Evolutionary conservation across 148 eudicot species (phyloP).

Genomic region (Mesembryanthemum crystallinum): DNA sequence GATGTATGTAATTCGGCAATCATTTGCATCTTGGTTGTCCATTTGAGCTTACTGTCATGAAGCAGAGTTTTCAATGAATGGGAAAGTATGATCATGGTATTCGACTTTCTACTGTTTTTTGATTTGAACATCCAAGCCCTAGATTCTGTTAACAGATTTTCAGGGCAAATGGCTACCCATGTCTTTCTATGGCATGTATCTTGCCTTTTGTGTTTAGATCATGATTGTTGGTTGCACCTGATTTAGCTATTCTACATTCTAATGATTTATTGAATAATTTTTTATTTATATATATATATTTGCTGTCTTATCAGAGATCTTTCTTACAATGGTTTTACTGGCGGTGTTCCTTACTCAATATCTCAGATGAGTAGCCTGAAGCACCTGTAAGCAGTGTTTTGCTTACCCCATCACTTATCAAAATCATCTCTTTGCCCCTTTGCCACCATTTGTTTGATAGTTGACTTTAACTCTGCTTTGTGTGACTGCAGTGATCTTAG

Average conservation of each 20-base stretch:
- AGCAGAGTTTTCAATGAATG: background rate
- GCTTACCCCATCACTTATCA: background rate
- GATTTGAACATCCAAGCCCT: background rate
- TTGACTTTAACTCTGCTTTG: slow-evolving; percentile 8
- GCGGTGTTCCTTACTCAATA: slow-evolving; percentile 57
- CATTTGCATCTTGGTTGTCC: background rate
- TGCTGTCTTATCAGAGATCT: slow-evolving; percentile 46
- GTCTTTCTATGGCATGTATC: background rate
- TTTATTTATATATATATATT: background rate
- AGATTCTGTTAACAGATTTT: background rate
- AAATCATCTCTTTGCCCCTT: slow-evolving; percentile 2
- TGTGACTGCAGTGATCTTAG: slow-evolving; percentile 47
- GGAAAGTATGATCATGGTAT: background rate
- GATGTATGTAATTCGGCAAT: background rate
- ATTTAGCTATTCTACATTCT: background rate
- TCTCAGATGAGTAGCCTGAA: slow-evolving; percentile 51
- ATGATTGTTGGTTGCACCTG: slow-evolving; percentile 1
- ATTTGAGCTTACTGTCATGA: background rate
- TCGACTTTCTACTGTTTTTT: background rate
- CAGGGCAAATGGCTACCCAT: background rate
- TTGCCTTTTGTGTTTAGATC: background rate
- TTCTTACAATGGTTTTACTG: slow-evolving; percentile 47
- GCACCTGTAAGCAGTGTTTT: slow-evolving; percentile 44
- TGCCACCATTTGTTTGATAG: background rate
- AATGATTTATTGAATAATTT: background rate